phyloP scores from a whole-genome alignment of 164 flowering plant genomes.

The Berberis vulgaris region DNA sequence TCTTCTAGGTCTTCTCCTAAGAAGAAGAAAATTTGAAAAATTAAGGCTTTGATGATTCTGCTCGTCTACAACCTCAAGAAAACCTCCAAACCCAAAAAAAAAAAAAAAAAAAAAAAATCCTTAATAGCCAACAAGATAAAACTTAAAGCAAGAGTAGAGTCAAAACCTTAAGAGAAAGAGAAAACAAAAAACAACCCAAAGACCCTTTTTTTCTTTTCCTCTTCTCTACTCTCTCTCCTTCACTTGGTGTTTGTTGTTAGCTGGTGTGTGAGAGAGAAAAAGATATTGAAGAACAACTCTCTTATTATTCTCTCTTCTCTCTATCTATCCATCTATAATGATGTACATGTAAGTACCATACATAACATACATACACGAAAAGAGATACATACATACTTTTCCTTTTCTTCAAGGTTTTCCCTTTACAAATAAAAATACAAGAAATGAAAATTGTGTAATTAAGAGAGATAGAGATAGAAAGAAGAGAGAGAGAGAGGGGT shows the following conservation, averaged over 20 bases:
- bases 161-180: slow-evolving; percentile 18
- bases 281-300: slow-evolving; percentile 7
- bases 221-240: slow-evolving; percentile 7
- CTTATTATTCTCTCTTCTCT: slow-evolving; percentile 6
- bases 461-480: neutral
- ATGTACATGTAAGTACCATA: slow-evolving; percentile 1
- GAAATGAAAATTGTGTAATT: slow-evolving; percentile 11
- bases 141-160: slow-evolving; percentile 21
- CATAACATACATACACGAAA: slow-evolving; percentile 9
- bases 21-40: slow-evolving; percentile 1
- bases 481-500: neutral
- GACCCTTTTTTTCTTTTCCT: slow-evolving; percentile 7
- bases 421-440: slow-evolving; percentile 16
- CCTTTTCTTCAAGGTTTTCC: slow-evolving; percentile 12
- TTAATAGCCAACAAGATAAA: neutral
- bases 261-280: neutral
- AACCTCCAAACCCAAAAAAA: slow-evolving; percentile 11
- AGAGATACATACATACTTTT: slow-evolving; percentile 10
- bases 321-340: slow-evolving; percentile 13
- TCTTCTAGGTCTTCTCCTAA: neutral
- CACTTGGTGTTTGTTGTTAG: slow-evolving; percentile 4
- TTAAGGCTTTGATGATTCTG: slow-evolving; percentile 5
- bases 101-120: slow-evolving; percentile 8
- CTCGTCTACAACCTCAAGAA: slow-evolving; percentile 5
- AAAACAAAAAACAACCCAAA: slow-evolving; percentile 15